Percentiles rank a stretch among this genome's conserved stretches.
These are phyloP conservation scores for Aphanomyces cochlioides DNA, from an alignment of 352 stramenopile species.

Conservation along the genomic window DNA sequence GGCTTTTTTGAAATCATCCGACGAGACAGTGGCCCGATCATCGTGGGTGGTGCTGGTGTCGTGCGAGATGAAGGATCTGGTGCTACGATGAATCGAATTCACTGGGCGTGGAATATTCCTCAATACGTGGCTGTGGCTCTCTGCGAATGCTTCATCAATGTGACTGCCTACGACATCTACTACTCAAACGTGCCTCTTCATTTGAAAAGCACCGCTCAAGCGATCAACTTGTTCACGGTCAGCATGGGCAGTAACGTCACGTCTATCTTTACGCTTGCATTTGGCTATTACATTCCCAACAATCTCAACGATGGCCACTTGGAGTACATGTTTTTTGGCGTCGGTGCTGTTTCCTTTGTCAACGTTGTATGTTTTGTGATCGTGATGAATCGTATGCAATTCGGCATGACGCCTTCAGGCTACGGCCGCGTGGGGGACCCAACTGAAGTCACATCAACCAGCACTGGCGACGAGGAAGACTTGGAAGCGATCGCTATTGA, in stretches of 20 bases:
- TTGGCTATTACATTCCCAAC: conserved; percentile 68
- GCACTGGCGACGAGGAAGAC: no score
- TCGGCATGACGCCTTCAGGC: conserved; percentile 53
- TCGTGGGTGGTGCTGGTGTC: conserved; percentile 32
- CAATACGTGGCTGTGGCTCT: conserved; percentile 81
- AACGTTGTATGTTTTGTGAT: conserved; percentile 71
- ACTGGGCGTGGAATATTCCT: conserved; percentile 71
- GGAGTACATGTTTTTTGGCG: conserved; percentile 88
- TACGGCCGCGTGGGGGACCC: conserved; percentile 1
- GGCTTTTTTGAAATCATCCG: conserved; percentile 78
- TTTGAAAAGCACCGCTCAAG: conserved; percentile 84
- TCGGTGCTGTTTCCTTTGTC: conserved; percentile 62
- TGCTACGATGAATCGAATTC: conserved; percentile 74
- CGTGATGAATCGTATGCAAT: conserved; percentile 86
- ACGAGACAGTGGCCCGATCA: conserved; percentile 45
- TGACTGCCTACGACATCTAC: conserved; percentile 84
- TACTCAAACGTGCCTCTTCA: conserved; percentile 85
- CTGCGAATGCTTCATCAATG: conserved; percentile 86
- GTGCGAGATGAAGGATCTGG: conserved; percentile 29
- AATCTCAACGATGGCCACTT: conserved; percentile 78
- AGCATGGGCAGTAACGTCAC: conserved; percentile 85
- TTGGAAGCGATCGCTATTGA: no score
- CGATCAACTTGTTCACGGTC: conserved; percentile 86
- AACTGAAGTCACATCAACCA: not conserved
- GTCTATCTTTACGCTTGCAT: conserved; percentile 83